These are phyloP conservation scores for Ceratocystiopsis sp. DNA, from an alignment of 2,329 filamentous ascomycete species.

Conservation along the genomic window DNA sequence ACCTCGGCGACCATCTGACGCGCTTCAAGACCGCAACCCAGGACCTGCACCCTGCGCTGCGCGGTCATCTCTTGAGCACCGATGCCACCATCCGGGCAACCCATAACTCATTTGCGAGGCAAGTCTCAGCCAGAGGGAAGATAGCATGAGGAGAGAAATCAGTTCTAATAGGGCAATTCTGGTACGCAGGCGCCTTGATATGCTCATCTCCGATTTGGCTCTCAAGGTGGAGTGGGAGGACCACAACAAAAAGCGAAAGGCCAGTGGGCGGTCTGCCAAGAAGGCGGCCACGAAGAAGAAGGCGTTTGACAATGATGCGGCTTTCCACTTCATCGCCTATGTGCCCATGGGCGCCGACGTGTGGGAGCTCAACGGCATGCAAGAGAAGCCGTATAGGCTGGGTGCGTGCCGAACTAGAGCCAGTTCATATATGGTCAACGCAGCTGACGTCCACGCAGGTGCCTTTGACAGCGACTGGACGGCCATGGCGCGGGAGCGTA, in stretches of 20 bases:
- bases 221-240: slow-evolving; percentile 38
- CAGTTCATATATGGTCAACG: too few species aligned
- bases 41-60: slow-evolving; percentile 49
- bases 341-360: slow-evolving; percentile 60
- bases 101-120: slow-evolving; percentile 77
- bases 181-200: slow-evolving; percentile 47
- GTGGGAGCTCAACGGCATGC: slow-evolving; percentile 90
- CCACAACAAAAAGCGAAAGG: slow-evolving; percentile 21
- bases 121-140: slow-evolving; percentile 10
- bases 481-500: slow-evolving; percentile 41
- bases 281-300: slow-evolving; percentile 15
- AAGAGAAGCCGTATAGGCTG: slow-evolving; percentile 51
- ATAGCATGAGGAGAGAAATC: too few species aligned
- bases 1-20: slow-evolving; percentile 52
- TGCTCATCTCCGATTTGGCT: slow-evolving; percentile 52
- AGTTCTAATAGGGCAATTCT: too few species aligned
- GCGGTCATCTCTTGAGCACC: slow-evolving; percentile 58
- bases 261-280: neutral
- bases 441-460: slow-evolving; percentile 14
- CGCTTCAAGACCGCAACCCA: slow-evolving; percentile 59
- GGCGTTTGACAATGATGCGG: slow-evolving; percentile 49
- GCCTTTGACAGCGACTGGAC: slow-evolving; percentile 44
- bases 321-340: slow-evolving; percentile 97
- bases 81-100: slow-evolving; percentile 62
- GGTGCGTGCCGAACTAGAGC: slow-evolving; percentile 20